Evolutionary conservation across 1,284 basidiomycete species (phyloP).

Genomic region (Fomitopsis betulina): DNA sequence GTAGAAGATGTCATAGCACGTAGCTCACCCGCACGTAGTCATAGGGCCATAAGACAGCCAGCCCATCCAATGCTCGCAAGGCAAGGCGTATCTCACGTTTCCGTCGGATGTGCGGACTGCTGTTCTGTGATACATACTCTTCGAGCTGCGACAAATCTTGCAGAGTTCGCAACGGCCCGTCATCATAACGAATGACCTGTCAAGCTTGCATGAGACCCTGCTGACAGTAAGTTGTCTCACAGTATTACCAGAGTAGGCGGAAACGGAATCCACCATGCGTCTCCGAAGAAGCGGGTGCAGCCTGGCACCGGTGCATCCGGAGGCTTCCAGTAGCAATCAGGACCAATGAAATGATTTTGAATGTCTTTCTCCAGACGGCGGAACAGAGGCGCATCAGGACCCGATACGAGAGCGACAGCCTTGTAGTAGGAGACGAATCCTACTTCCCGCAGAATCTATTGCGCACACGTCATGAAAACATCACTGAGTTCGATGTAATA

Average conservation of each 20-base stretch:
- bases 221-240: not conserved
- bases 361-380: slow-evolving; percentile 46
- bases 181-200: slow-evolving; percentile 72
- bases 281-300: slow-evolving; percentile 60
- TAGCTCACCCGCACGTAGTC: slow-evolving; percentile 48
- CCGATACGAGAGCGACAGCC: slow-evolving; percentile 42
- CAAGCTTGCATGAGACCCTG: not conserved
- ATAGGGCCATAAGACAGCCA: slow-evolving; percentile 63
- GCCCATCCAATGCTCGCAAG: slow-evolving; percentile 66
- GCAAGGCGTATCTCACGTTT: slow-evolving; percentile 62
- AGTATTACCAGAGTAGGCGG: slow-evolving; percentile 57
- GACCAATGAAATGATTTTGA: slow-evolving; percentile 53
- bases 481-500: not conserved
- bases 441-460: slow-evolving; percentile 63
- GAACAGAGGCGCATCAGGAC: slow-evolving; percentile 44
- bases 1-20: not conserved
- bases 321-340: slow-evolving; percentile 64
- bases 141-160: slow-evolving; percentile 49
- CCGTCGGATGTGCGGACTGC: slow-evolving; percentile 42
- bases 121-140: slow-evolving; percentile 64
- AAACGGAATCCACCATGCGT: slow-evolving; percentile 77
- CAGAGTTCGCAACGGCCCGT: slow-evolving; percentile 49
- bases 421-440: slow-evolving; percentile 49
- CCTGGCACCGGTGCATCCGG: slow-evolving; percentile 25
- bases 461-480: not conserved